Evolutionary conservation across 106 monocot species (phyloP), one percentile per base, ranked within the genome.

Genomic region (Dendrobium officinale): DNA sequence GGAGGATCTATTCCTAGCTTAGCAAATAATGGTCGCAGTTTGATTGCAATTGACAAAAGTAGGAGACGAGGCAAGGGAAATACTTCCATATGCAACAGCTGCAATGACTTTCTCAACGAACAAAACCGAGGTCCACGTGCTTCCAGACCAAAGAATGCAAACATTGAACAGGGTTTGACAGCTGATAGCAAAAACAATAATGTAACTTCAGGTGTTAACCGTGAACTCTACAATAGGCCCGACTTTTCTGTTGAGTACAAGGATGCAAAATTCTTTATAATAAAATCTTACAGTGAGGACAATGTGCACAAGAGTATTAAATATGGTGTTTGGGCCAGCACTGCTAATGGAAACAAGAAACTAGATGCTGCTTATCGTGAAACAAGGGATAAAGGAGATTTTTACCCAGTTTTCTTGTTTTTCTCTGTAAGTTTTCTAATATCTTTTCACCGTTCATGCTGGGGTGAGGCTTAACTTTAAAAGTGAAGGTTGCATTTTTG

Each of bases 281-380:
- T 96, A 55, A 96, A 96, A 78, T 96, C 96, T 64, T 96, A 92
- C 77, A 96, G 92, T 43, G 96, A 96, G 80, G 96, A 96, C 84
- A 96, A 96, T 84, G 89, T 96, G 64, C 96, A 96, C 76, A 96
- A 94, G 84, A 94, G 94, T 79, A 92, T 96, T 18, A 96, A 96
- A 56, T 96, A 96, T 85, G 86, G 87, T 80, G 92, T 96, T 83
- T 96, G 96, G 96, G 93, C 96, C 42, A 96, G 96, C 86, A 96
- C 96, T 76, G 79, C 90, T 4, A 94, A 90, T 82, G 96, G 96
- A 37, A 96, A 96, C 82, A 90, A 80, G 82, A 93, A 94, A 85
- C 78, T 96, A 27, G 90, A 96, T 84, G 79, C 85, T 81, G 93
- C 96, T 64, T 94, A 85, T 75, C 86, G 20, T 82, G 96, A 94